Conservation (phyloP, 2,329 filamentous ascomycete genomes). For the Ascochyta viciae-villosae region DNA sequence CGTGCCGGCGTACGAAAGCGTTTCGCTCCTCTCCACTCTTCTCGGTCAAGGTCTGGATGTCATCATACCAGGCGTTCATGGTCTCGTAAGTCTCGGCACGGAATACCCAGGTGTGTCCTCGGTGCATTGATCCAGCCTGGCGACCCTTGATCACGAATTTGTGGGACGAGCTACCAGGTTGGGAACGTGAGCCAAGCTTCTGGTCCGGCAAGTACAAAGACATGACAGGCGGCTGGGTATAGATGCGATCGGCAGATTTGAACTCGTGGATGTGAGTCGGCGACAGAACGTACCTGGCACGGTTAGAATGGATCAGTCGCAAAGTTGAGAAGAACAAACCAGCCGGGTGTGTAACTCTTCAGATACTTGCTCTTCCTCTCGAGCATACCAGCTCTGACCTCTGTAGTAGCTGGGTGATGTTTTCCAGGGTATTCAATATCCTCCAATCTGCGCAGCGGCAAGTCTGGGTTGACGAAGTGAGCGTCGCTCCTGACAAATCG, state of each 20-base stretch:
- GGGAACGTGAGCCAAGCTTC: slow-evolving; percentile 91
- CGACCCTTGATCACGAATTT: slow-evolving; percentile 98
- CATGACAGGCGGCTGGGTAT: slow-evolving; percentile 87
- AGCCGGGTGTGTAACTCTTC: slow-evolving; percentile 95
- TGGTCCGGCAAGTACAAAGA: slow-evolving; percentile 94
- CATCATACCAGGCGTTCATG: slow-evolving; percentile 96
- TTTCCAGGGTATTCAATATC: slow-evolving; percentile 92
- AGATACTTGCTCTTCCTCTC: slow-evolving; percentile 99
- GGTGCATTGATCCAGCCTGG: slow-evolving; percentile 91
- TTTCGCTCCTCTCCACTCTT: slow-evolving; percentile 86
- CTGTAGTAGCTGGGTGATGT: slow-evolving; percentile 80
- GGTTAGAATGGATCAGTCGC: slow-evolving; percentile 12
- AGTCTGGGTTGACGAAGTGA: slow-evolving; percentile 83
- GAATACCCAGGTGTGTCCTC: slow-evolving; percentile 74
- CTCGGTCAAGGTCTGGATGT: slow-evolving; percentile 88
- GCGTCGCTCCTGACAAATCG: slow-evolving; percentile 80
- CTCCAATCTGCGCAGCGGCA: slow-evolving; percentile 78
- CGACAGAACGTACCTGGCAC: slow-evolving; percentile 85
- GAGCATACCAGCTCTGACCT: slow-evolving; percentile 87
- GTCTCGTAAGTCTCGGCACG: slow-evolving; percentile 79
- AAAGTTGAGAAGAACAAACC: slow-evolving; percentile 63
- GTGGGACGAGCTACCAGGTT: slow-evolving; percentile 82
- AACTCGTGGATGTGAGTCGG: slow-evolving; percentile 98
- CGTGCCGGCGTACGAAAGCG: slow-evolving; percentile 84
- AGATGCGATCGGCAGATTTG: slow-evolving; percentile 92